These are phyloP conservation scores for Botryotinia globosa DNA, from an alignment of 2,329 filamentous ascomycete species.

Conservation along the genomic window DNA sequence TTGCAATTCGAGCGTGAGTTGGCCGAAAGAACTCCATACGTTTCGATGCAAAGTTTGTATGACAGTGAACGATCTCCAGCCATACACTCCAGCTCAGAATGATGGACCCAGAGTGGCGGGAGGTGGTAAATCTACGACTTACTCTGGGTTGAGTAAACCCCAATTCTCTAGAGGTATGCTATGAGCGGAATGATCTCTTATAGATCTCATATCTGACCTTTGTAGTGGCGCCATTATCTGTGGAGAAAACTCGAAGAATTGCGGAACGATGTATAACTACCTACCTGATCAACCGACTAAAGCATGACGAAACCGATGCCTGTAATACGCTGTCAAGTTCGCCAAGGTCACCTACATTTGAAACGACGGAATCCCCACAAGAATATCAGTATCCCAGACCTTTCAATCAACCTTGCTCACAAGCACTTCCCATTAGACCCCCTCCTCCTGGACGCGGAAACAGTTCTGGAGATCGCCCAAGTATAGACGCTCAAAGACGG, in stretches of 20 bases:
- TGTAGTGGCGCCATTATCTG: slow-evolving; percentile 51
- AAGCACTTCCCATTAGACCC: slow-evolving; percentile 18
- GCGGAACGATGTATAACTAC: slow-evolving; percentile 52
- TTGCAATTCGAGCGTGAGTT: slow-evolving; percentile 76
- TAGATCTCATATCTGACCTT: slow-evolving; percentile 12
- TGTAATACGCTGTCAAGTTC: not conserved
- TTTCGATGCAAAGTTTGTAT: slow-evolving; percentile 83
- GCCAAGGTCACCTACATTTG: slow-evolving; percentile 6
- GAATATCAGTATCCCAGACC: slow-evolving; percentile 5
- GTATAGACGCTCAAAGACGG: not conserved
- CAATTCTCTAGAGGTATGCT: slow-evolving; percentile 28
- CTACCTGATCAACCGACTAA: slow-evolving; percentile 47
- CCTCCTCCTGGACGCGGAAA: slow-evolving; percentile 2
- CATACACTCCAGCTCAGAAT: slow-evolving; percentile 30
- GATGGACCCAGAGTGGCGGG: slow-evolving; percentile 24
- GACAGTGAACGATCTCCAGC: slow-evolving; percentile 77
- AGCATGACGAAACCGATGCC: slow-evolving; percentile 36
- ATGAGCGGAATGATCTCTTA: not conserved
- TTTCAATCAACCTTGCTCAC: slow-evolving; percentile 8
- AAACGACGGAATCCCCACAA: not conserved
- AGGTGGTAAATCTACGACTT: slow-evolving; percentile 25
- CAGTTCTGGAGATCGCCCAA: not conserved
- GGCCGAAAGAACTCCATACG: slow-evolving; percentile 68
- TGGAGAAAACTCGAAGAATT: slow-evolving; percentile 58
- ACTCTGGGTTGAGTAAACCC: slow-evolving; percentile 23